phyloP scores from a whole-genome alignment of 768 basidiomycete genomes.

The Mycena filopes region DNA sequence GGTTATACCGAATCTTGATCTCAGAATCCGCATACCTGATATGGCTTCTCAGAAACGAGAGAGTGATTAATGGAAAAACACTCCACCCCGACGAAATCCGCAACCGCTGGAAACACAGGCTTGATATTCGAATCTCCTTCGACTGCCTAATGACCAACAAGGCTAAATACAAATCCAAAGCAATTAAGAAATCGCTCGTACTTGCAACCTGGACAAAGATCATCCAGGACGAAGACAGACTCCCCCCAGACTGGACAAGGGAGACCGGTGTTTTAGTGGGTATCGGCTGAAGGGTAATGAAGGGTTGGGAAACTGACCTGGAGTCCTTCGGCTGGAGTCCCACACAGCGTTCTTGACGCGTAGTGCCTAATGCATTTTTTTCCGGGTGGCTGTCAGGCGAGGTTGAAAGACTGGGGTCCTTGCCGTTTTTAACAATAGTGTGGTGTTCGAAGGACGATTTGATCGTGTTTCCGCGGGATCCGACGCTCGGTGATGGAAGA shows the following conservation, averaged over 20 bases:
- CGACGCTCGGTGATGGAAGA: no score
- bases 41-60: conserved; percentile 18
- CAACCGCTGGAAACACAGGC: conserved; percentile 28
- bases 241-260: conserved; percentile 10
- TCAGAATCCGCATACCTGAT: conserved; percentile 28
- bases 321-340: no score
- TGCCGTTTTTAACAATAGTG: no score
- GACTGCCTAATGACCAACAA: neutral
- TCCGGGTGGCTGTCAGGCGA: no score
- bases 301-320: no score
- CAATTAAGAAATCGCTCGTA: conserved; percentile 1
- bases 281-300: no score
- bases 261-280: no score
- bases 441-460: no score
- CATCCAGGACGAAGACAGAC: conserved; percentile 6
- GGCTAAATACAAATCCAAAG: neutral
- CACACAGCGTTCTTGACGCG: no score
- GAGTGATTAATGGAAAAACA: conserved; percentile 3
- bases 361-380: no score
- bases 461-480: no score
- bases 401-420: no score
- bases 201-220: neutral
- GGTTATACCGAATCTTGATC: conserved; percentile 17
- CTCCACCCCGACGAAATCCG: conserved; percentile 13
- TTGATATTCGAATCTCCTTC: conserved; percentile 20